Percentiles rank a stretch among this genome's conserved stretches.
phyloP scores from a whole-genome alignment of 495 filamentous ascomycete species.

The Lasiosphaeria miniovina region DNA sequence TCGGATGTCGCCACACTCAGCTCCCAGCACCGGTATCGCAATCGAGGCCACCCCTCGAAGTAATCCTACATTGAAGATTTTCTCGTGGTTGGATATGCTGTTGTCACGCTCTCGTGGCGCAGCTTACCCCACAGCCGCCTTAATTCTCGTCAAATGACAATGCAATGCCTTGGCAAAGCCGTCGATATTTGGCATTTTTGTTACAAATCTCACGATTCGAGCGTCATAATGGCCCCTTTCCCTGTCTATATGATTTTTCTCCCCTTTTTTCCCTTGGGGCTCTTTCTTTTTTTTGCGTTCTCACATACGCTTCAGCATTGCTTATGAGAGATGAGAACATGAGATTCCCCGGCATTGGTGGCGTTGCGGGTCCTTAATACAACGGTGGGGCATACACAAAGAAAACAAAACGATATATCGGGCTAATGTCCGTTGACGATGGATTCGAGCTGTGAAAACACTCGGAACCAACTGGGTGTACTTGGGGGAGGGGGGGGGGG shows the following conservation, averaged over 20 bases:
- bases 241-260: slow-evolving; percentile 17
- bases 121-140: not conserved
- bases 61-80: too few relatives aligned
- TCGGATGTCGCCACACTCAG: too few relatives aligned
- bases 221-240: slow-evolving; percentile 7
- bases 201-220: slow-evolving; percentile 20
- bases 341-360: slow-evolving; percentile 21
- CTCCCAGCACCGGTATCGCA: too few relatives aligned
- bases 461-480: too few relatives aligned
- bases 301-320: slow-evolving; percentile 9
- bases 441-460: too few relatives aligned
- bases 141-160: not conserved
- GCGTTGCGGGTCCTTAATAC: slow-evolving; percentile 16
- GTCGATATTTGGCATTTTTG: slow-evolving; percentile 1
- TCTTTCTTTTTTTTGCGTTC: slow-evolving; percentile 3
- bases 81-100: not conserved
- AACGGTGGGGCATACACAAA: slow-evolving; percentile 7
- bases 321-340: slow-evolving; percentile 25
- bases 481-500: too few relatives aligned
- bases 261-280: not conserved
- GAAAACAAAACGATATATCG: not conserved
- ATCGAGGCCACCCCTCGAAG: too few relatives aligned
- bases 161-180: not conserved
- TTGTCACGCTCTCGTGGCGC: not conserved
- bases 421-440: too few relatives aligned